These are phyloP conservation scores for Simplicillium sp. DNA, from an alignment of 2,329 filamentous ascomycete species.

Conservation along the genomic window DNA sequence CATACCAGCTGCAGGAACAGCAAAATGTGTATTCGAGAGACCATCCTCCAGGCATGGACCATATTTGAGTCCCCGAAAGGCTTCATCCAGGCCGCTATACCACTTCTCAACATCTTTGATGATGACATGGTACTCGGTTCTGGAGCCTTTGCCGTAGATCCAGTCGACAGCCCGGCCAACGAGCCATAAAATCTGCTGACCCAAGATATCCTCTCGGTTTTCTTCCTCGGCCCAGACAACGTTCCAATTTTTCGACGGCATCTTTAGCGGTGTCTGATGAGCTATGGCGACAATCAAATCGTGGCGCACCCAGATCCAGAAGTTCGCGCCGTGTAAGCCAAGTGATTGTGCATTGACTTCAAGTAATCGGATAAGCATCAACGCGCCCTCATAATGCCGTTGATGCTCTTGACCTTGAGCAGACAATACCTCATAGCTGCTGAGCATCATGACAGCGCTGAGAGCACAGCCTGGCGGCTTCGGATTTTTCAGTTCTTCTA, in stretches of 20 bases:
- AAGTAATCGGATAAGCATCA: conserved; percentile 1
- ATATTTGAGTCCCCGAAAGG: conserved; percentile 1
- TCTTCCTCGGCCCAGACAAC: conserved; percentile 1
- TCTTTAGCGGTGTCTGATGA: conserved; percentile 2
- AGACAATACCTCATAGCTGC: conserved; percentile 6
- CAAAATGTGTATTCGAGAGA: conserved; percentile 2
- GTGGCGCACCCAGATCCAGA: conserved; percentile 7
- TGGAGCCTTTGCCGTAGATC: neutral
- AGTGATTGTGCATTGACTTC: neutral
- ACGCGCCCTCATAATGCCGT: conserved; percentile 4
- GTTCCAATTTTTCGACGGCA: conserved; percentile 1
- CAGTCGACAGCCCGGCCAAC: conserved; percentile 2
- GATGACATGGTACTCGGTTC: neutral
- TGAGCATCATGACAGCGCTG: conserved; percentile 4
- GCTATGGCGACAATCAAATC: conserved; percentile 5
- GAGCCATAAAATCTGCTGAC: conserved; percentile 3
- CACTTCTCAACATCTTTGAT: neutral
- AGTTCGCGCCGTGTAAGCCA: conserved; percentile 5
- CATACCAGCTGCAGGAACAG: conserved; percentile 2
- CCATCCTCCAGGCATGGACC: neutral
- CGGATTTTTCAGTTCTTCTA: neutral
- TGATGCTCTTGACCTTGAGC: conserved; percentile 2
- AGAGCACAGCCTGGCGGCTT: neutral
- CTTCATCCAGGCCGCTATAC: neutral
- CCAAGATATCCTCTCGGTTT: conserved; percentile 1